These are phyloP conservation scores for Lichtheimia ornata DNA, from an alignment of 371 early-diverging fungal species.

Conservation along the genomic window DNA sequence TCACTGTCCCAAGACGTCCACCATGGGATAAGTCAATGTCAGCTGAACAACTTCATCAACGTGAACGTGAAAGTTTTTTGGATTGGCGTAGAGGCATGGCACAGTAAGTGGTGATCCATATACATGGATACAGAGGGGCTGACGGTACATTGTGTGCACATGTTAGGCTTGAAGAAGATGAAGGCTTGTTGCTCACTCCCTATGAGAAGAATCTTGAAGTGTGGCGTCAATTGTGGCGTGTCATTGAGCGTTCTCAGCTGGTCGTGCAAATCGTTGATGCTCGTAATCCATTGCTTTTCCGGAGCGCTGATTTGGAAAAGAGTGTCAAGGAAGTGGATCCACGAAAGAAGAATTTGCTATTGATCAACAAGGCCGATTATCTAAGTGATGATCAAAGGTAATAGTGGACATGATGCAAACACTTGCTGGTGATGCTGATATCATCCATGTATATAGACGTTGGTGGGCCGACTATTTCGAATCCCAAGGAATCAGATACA, in stretches of 20 bases:
- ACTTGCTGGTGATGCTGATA: not conserved
- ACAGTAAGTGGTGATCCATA: conserved; percentile 30
- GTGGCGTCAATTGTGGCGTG: conserved; percentile 99
- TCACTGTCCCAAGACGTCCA: conserved; percentile 90
- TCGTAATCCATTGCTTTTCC: conserved; percentile 95
- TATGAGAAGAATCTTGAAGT: conserved; percentile 99
- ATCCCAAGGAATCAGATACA: conserved; percentile 73
- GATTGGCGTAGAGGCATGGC: conserved; percentile 92
- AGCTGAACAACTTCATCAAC: conserved; percentile 76
- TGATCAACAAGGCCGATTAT: conserved; percentile 99
- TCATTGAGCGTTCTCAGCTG: conserved; percentile 96
- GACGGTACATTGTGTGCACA: not conserved
- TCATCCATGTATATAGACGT: conserved; percentile 27
- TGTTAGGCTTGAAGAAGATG: conserved; percentile 80
- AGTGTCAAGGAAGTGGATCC: conserved; percentile 90
- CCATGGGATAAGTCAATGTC: conserved; percentile 89
- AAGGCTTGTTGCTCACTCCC: conserved; percentile 91
- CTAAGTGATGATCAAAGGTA: conserved; percentile 65
- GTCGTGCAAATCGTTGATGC: conserved; percentile 99
- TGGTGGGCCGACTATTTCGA: conserved; percentile 93
- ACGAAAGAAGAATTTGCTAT: conserved; percentile 79
- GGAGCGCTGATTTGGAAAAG: conserved; percentile 89
- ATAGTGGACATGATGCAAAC: not conserved
- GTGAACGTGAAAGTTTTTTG: conserved; percentile 87
- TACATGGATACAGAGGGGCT: not conserved